A percentile compares a stretch with the other conserved stretches of the same genome.
These are phyloP conservation scores for Isoetes taiwanensis DNA, from an alignment of 75 land plant genomes.

Conservation along the genomic window DNA sequence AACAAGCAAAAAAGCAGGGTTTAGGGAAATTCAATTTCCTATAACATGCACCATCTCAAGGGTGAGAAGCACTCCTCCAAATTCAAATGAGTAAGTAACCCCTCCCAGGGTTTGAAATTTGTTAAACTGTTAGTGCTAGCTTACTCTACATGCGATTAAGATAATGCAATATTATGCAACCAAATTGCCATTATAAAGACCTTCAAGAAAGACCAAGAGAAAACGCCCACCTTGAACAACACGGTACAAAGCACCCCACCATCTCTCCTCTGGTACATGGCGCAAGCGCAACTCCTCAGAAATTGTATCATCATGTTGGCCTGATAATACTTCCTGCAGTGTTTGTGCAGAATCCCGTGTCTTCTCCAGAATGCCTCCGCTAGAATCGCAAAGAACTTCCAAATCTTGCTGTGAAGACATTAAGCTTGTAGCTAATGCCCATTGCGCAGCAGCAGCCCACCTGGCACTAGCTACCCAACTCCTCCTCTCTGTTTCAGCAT, in stretches of 20 bases:
- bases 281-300: slow-evolving; percentile 35
- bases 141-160: too few species aligned
- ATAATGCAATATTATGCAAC: too few species aligned
- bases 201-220: too few species aligned
- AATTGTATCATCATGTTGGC: slow-evolving; percentile 54
- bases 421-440: slow-evolving; percentile 71
- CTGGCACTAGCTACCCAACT: slow-evolving; percentile 75
- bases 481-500: slow-evolving; percentile 28
- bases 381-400: slow-evolving; percentile 25
- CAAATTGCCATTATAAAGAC: too few species aligned
- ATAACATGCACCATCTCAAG: too few species aligned
- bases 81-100: too few species aligned
- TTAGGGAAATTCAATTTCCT: too few species aligned
- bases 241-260: slow-evolving; percentile 74
- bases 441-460: slow-evolving; percentile 87
- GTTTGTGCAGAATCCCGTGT: slow-evolving; percentile 63
- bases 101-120: too few species aligned
- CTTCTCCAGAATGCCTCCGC: slow-evolving; percentile 49
- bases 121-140: too few species aligned
- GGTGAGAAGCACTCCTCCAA: too few species aligned
- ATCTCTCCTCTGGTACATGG: slow-evolving; percentile 53
- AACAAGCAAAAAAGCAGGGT: too few species aligned
- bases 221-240: slow-evolving; percentile 86
- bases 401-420: slow-evolving; percentile 59
- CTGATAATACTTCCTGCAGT: slow-evolving; percentile 59